A percentile compares a stretch with the other conserved stretches of the same genome.
Evolutionary conservation across 306 rosid species (phyloP).

Genomic region (Arachis hypogaea): DNA sequence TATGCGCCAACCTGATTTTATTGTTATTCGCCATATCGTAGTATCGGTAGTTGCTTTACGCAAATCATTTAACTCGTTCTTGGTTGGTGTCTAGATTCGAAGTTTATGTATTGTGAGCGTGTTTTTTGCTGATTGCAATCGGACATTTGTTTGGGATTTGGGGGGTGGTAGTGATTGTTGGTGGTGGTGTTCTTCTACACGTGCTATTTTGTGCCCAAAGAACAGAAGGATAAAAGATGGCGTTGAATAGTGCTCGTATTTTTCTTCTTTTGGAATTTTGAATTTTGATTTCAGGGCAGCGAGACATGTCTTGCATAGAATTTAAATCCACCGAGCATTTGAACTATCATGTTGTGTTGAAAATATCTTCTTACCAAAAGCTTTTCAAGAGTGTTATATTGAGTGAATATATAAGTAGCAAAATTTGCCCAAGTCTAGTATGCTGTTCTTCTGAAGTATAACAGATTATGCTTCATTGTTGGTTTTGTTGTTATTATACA

Average conservation of each 20-base stretch:
- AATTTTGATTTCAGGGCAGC: neutral
- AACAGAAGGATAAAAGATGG: constrained; percentile 1
- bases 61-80: neutral
- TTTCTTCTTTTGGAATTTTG: neutral
- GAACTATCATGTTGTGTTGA: neutral
- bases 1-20: neutral
- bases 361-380: neutral
- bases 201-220: neutral
- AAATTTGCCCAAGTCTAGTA: neutral
- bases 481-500: neutral
- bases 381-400: neutral
- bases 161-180: neutral
- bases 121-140: constrained; percentile 20
- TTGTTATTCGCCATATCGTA: neutral
- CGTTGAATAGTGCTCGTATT: neutral
- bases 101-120: constrained; percentile 11
- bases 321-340: neutral
- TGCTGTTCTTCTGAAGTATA: neutral
- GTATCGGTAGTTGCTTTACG: neutral
- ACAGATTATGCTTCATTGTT: neutral
- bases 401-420: too few species aligned
- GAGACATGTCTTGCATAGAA: neutral
- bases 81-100: neutral
- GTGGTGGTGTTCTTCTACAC: neutral
- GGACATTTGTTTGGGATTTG: neutral